A percentile compares a stretch with the other conserved stretches of the same genome.
Evolutionary conservation across 208 protist species (phyloP).

Genomic region (Porcisia hertigi): DNA sequence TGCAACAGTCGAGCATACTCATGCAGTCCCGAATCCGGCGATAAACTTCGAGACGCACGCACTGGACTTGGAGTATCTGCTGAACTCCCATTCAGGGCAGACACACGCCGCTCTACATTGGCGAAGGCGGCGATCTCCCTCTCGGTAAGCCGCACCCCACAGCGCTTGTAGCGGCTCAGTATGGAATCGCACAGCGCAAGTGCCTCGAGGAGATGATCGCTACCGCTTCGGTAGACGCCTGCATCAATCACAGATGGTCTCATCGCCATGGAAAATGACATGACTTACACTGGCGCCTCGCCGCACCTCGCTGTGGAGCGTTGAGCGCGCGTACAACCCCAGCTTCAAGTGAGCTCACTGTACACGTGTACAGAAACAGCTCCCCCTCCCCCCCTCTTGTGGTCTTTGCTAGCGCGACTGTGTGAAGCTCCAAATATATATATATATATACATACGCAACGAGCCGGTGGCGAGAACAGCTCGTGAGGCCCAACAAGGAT

Average conservation of each 20-base stretch:
- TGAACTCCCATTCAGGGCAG: background rate
- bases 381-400: background rate
- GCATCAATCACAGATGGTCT: background rate
- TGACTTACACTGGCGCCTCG: background rate
- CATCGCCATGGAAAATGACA: background rate
- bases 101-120: constrained; percentile 15
- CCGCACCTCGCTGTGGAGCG: background rate
- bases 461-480: too few relatives aligned
- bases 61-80: background rate
- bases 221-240: constrained; percentile 7
- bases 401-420: too few relatives aligned
- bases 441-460: too few relatives aligned
- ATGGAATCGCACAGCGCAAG: constrained; percentile 55
- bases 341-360: background rate
- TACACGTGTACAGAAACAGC: background rate
- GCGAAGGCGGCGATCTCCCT: constrained; percentile 43
- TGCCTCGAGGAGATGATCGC: constrained; percentile 52
- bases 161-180: constrained; percentile 50
- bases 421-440: too few relatives aligned
- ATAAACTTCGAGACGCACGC: background rate
- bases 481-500: background rate
- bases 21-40: background rate
- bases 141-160: constrained; percentile 24
- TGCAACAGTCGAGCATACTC: constrained; percentile 24
- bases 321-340: background rate